phyloP scores from a whole-genome alignment of 2,329 filamentous ascomycete genomes.

The Fusarium tuaranense region DNA sequence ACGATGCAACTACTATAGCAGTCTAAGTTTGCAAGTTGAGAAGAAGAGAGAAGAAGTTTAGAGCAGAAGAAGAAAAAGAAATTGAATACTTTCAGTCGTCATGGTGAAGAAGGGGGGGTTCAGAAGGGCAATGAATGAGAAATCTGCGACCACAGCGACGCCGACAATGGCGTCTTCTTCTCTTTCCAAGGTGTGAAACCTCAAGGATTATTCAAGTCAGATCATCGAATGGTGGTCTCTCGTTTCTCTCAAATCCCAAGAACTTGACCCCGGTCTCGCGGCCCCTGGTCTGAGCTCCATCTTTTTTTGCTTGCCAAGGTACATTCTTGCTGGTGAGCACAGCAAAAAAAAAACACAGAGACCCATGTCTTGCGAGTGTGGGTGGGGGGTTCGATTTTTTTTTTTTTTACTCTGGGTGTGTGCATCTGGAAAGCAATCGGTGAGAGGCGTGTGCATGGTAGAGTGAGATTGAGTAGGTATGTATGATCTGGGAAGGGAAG shows the following conservation, averaged over 20 bases:
- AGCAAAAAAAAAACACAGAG: neutral
- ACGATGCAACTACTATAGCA: neutral
- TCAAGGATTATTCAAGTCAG: conserved; percentile 19
- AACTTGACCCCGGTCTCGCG: neutral
- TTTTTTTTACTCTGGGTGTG: neutral
- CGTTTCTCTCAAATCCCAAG: neutral
- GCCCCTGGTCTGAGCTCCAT: neutral
- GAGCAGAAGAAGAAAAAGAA: neutral
- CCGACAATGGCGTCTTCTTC: conserved; percentile 5
- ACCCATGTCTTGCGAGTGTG: neutral
- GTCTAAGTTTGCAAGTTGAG: neutral
- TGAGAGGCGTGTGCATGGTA: conserved; percentile 2
- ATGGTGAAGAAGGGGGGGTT: conserved; percentile 25
- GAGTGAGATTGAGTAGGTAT: neutral
- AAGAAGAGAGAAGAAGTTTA: neutral
- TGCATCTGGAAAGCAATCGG: neutral
- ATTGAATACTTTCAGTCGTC: conserved; percentile 21
- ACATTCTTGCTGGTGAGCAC: conserved; percentile 22
- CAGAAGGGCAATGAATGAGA: conserved; percentile 15
- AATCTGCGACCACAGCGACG: conserved; percentile 15
- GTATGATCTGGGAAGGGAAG: neutral
- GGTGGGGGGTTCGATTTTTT: neutral
- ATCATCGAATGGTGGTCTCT: conserved; percentile 35
- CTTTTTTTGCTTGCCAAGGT: neutral
- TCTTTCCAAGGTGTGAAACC: conserved; percentile 17